phyloP scores from a whole-genome alignment of 176 grass and related monocot species.

The Carex scoparia region DNA sequence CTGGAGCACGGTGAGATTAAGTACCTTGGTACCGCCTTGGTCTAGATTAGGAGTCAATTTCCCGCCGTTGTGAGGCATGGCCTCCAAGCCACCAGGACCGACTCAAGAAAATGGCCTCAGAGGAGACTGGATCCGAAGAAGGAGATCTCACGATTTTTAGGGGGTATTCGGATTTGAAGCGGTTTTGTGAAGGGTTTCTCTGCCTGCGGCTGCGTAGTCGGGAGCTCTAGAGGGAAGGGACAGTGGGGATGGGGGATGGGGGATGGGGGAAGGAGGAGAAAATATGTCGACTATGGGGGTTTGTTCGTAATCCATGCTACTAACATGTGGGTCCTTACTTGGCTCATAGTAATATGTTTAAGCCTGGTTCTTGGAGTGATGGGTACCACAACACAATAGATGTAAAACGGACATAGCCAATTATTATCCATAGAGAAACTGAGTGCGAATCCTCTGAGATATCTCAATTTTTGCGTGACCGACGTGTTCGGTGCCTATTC shows the following conservation, averaged over 20 bases:
- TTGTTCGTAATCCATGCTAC: neutral
- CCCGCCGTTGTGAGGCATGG: constrained; percentile 46
- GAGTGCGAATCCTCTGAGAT: no score
- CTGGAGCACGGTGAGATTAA: constrained; percentile 92
- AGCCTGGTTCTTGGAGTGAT: neutral
- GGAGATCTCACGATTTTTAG: neutral
- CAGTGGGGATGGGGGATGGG: constrained; percentile 4
- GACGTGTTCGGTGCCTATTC: no score
- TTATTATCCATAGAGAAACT: no score
- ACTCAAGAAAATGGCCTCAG: neutral
- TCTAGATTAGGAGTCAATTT: constrained; percentile 87
- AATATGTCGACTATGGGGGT: neutral
- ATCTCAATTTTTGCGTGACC: no score
- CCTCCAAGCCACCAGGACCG: constrained; percentile 1
- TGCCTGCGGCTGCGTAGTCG: constrained; percentile 5
- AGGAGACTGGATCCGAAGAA: neutral
- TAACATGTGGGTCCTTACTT: neutral
- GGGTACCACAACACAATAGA: neutral
- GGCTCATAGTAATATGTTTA: neutral
- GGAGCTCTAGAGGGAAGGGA: neutral
- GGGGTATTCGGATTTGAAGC: constrained; percentile 3
- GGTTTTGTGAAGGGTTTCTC: neutral
- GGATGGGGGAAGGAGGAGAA: neutral
- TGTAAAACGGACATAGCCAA: neutral
- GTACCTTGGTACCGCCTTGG: constrained; percentile 59